These are phyloP conservation scores for Pyrus hybrid DNA, from an alignment of 331 rosid species.

Conservation along the genomic window DNA sequence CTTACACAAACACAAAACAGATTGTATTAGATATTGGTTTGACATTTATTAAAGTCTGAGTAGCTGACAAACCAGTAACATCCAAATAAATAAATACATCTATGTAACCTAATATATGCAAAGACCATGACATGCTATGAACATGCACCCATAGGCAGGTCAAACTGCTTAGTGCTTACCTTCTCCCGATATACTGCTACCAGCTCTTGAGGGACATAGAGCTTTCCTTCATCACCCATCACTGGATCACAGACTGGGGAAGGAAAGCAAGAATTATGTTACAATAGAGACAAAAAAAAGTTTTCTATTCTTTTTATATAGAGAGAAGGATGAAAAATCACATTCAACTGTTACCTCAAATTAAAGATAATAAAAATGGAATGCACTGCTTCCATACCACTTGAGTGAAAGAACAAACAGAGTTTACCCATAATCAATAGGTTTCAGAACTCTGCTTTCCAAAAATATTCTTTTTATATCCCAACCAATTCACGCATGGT, in stretches of 20 bases:
- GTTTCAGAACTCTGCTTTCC: background rate
- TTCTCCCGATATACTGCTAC: constrained; percentile 86
- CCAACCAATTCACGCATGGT: background rate
- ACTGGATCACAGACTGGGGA: constrained; percentile 95
- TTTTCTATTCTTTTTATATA: background rate
- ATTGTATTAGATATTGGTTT: constrained; percentile 6
- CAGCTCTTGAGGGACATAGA: constrained; percentile 76
- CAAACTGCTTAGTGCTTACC: constrained; percentile 35
- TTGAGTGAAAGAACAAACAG: background rate
- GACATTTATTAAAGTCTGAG: background rate
- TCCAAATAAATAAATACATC: background rate
- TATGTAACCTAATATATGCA: background rate
- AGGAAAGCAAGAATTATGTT: constrained; percentile 13
- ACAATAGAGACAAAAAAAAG: constrained; percentile 11
- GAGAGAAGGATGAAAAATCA: constrained; percentile 3
- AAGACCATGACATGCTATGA: background rate
- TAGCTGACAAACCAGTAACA: constrained; percentile 8
- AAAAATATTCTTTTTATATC: background rate
- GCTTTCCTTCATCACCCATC: constrained; percentile 97
- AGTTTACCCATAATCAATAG: background rate
- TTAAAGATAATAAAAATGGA: background rate
- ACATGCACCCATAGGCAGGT: background rate
- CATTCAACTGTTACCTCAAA: background rate
- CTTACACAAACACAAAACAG: background rate
- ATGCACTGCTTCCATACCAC: background rate